Percentiles rank a stretch among this genome's conserved stretches.
phyloP scores from a whole-genome alignment of 2,329 filamentous ascomycete species.

The Didymosphaeria variabile region DNA sequence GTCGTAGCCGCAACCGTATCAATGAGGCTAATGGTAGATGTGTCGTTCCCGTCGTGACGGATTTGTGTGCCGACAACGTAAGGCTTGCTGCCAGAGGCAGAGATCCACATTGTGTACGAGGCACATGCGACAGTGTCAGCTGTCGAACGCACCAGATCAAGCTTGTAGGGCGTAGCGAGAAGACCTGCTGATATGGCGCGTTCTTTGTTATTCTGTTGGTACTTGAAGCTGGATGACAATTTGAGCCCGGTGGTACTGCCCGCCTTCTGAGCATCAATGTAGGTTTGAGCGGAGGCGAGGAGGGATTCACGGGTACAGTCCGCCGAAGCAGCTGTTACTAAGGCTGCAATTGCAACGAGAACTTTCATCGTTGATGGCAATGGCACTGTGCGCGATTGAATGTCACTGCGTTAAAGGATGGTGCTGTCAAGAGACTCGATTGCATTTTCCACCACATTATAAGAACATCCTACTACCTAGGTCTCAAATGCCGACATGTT shows the following conservation, averaged over 20 bases:
- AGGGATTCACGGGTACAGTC: conserved; percentile 40
- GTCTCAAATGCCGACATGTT: background rate
- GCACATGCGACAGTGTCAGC: conserved; percentile 37
- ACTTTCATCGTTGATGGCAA: conserved; percentile 2
- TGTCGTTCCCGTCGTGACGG: conserved; percentile 33
- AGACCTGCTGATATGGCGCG: conserved; percentile 32
- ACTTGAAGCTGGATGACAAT: conserved; percentile 37
- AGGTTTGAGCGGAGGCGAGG: conserved; percentile 33
- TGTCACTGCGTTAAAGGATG: background rate
- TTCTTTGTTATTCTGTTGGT: conserved; percentile 43
- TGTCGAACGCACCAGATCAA: conserved; percentile 37
- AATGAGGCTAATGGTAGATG: conserved; percentile 32
- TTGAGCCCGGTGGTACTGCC: conserved; percentile 30
- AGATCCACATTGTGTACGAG: conserved; percentile 43
- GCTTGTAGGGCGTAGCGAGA: conserved; percentile 28
- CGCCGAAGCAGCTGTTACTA: conserved; percentile 7
- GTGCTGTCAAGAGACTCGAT: background rate
- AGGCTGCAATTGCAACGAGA: conserved; percentile 3
- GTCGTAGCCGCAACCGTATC: conserved; percentile 42
- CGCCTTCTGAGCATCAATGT: conserved; percentile 33
- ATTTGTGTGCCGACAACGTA: conserved; percentile 42
- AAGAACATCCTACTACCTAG: background rate
- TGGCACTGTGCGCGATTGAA: conserved; percentile 1
- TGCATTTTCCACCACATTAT: background rate
- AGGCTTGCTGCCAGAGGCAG: conserved; percentile 30